Evolutionary conservation across 192 early-diverging fungal species (phyloP), one percentile per base, ranked within the genome.

Genomic region (Lunasporangiospora selenospora): DNA sequence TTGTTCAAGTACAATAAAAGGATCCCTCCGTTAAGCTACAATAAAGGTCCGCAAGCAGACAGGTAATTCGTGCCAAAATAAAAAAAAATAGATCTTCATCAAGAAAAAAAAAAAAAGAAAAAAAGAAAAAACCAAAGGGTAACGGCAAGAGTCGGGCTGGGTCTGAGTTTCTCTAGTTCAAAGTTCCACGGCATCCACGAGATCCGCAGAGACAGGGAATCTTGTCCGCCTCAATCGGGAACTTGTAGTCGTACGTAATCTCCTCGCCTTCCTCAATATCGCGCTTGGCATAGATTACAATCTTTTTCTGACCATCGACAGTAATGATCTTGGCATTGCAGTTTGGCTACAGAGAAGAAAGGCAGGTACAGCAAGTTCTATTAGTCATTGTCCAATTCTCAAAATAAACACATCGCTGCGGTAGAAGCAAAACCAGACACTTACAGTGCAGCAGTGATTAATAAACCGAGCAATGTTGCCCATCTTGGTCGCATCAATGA

Each of bases 171-270:
- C n/a, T n/a, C n/a, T 58, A 90, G 65, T 93, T 93, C 64, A 93
- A 79, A 46, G 85, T 90, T 34, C 93, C 93, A 45, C 89, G 86
- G 77, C 93, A 95, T 64, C 81, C 89, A 53, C 76, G 77, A 19
- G 95, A 88, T 6, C 94, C 97, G 75, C 97, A 99, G 34, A 93
- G 80, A 69, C 97, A 99, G n/a, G 96, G 97, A 58, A 99, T 98
- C 80, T 99, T 99, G 59, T 92, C 91, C 12, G 89, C 89, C 59
- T 95, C 94, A 45, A 94, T 82, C 5, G 92, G 92, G 67, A 93
- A 95, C 73, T 98, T 96, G 87, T 99, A 99, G 75, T 99, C 95
- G 70, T 99, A 99, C 0, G 98, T 99, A 61, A 99, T 94, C 67
- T 99, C 98, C 62, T 98, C 97, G 30, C 93, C 97, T 44, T 87